Evolutionary conservation across 495 filamentous ascomycete species (phyloP).

Genomic region (Aspergillus taichungensis): DNA sequence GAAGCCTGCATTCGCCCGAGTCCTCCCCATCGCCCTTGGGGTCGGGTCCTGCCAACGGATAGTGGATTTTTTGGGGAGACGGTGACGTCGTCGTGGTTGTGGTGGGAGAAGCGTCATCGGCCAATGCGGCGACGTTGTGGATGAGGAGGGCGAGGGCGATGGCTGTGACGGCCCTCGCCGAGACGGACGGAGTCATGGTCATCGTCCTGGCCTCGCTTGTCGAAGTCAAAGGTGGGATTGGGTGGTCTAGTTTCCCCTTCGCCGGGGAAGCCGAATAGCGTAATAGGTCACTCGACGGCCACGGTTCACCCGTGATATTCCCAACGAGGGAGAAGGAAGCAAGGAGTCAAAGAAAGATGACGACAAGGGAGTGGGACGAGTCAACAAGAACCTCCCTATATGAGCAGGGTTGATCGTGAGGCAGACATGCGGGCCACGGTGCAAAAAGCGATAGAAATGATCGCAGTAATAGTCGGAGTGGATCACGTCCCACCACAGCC

Average conservation of each 20-base stretch:
- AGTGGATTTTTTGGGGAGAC: constrained; percentile 5
- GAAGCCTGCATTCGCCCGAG: constrained; percentile 67
- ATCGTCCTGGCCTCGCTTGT: too few species aligned
- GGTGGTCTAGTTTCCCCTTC: too few species aligned
- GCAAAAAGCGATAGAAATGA: not conserved
- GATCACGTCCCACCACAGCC: too few species aligned
- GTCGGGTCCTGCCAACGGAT: constrained; percentile 10
- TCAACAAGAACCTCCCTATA: not conserved
- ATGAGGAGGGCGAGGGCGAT: constrained; percentile 6
- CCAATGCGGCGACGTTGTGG: constrained; percentile 6
- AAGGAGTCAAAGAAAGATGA: not conserved
- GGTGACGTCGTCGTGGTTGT: constrained; percentile 4
- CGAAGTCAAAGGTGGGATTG: too few species aligned
- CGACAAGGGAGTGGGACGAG: not conserved
- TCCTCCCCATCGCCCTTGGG: constrained; percentile 23
- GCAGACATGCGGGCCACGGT: constrained; percentile 4
- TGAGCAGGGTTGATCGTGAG: not conserved
- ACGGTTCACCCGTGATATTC: too few species aligned
- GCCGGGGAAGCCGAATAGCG: too few species aligned
- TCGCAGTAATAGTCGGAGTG: too few species aligned
- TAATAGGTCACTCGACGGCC: too few species aligned
- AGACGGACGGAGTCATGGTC: constrained; percentile 5
- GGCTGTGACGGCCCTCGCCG: not conserved
- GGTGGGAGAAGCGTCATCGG: not conserved
- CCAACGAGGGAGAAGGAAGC: too few species aligned